A percentile compares a stretch with the other conserved stretches of the same genome.
Conservation (phyloP, 2,329 filamentous ascomycete genomes). For the Rhynchosporium graminicola region DNA sequence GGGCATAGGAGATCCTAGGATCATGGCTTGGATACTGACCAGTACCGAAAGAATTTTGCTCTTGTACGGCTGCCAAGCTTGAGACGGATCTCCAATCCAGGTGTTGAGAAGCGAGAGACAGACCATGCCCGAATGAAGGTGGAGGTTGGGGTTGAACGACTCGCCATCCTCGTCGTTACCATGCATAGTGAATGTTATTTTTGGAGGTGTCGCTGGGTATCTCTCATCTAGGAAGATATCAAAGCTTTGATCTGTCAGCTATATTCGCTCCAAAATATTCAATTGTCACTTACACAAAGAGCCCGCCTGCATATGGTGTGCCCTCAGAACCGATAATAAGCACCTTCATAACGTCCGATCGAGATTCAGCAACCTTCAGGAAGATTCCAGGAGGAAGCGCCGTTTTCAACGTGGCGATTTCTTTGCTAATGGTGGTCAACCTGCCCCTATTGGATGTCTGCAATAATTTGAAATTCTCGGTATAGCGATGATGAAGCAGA, state of each 20-base stretch:
- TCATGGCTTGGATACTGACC: slow-evolving; percentile 34
- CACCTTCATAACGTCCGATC: slow-evolving; percentile 34
- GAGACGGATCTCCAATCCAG: slow-evolving; percentile 24
- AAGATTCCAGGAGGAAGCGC: slow-evolving; percentile 32
- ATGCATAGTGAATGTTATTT: slow-evolving; percentile 29
- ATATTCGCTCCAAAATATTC: not conserved
- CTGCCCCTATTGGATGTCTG: slow-evolving; percentile 24
- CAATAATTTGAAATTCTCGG: slow-evolving; percentile 12
- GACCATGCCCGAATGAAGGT: slow-evolving; percentile 24
- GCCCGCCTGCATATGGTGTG: slow-evolving; percentile 31
- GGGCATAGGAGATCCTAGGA: slow-evolving; percentile 30
- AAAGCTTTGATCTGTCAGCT: slow-evolving; percentile 23
- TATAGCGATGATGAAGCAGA: slow-evolving; percentile 23
- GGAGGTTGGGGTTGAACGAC: slow-evolving; percentile 34
- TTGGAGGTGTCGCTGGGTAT: slow-evolving; percentile 29
- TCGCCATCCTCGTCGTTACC: slow-evolving; percentile 28
- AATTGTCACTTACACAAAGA: slow-evolving; percentile 29
- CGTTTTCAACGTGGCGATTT: slow-evolving; percentile 33
- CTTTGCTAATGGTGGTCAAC: slow-evolving; percentile 31
- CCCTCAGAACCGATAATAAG: slow-evolving; percentile 32
- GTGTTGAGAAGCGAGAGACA: slow-evolving; percentile 28
- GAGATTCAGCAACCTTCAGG: slow-evolving; percentile 32
- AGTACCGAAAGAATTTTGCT: slow-evolving; percentile 32
- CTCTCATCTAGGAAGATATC: slow-evolving; percentile 30
- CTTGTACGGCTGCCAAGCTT: slow-evolving; percentile 33